Conservation (phyloP, 345 rosid species). For the Toxicodendron radicans region DNA sequence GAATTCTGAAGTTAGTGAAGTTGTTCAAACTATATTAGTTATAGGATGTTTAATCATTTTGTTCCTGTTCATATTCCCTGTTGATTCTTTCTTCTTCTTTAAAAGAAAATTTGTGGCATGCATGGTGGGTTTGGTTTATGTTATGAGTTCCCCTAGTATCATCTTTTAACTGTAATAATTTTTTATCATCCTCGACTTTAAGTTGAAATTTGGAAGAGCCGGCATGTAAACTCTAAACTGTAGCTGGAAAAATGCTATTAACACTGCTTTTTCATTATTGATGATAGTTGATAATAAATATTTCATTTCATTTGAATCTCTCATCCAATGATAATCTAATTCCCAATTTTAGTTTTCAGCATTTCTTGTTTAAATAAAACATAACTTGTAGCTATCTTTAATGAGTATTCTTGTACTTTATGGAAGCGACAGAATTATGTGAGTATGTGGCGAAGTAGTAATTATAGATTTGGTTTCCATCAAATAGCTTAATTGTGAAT, state of each 20-base stretch:
- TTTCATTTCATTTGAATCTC: too few relatives aligned
- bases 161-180: background rate
- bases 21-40: constrained; percentile 36
- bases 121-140: background rate
- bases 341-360: too few relatives aligned
- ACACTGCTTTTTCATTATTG: too few relatives aligned
- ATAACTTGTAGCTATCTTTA: background rate
- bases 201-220: too few relatives aligned
- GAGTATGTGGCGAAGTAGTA: background rate
- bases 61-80: constrained; percentile 17
- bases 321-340: too few relatives aligned
- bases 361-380: too few relatives aligned
- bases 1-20: constrained; percentile 37
- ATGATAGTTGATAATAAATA: too few relatives aligned
- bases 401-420: background rate
- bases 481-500: background rate
- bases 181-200: background rate
- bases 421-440: background rate
- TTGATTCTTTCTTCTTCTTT: background rate
- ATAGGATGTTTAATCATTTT: constrained; percentile 17
- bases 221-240: too few relatives aligned
- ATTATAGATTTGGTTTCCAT: background rate
- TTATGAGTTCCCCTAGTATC: background rate
- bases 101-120: background rate
- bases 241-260: too few relatives aligned